phyloP scores from a whole-genome alignment of 306 rosid species.

The Parietaria judaica region DNA sequence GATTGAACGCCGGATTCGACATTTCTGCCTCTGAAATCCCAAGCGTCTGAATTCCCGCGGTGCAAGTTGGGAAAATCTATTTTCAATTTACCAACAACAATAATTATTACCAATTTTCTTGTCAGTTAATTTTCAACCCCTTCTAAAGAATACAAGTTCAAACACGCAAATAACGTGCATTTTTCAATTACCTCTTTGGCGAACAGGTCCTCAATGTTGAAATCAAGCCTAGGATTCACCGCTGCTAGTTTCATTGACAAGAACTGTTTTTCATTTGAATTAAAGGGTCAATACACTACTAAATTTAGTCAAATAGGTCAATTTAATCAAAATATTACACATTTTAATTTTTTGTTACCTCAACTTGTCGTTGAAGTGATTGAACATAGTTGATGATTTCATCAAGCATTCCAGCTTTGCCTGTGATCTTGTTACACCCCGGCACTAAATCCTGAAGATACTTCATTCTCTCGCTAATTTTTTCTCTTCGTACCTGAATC shows the following conservation, averaged over 20 bases:
- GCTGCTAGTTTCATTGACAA: constrained; percentile 94
- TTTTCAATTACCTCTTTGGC: constrained; percentile 59
- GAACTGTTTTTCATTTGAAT: constrained; percentile 38
- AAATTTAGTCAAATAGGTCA: background rate
- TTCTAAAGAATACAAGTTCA: background rate
- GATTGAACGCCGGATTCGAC: constrained; percentile 37
- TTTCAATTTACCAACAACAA: background rate
- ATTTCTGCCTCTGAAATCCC: constrained; percentile 45
- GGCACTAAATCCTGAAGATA: constrained; percentile 94
- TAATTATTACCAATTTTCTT: background rate
- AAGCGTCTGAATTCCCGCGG: constrained; percentile 36
- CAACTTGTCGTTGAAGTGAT: constrained; percentile 82
- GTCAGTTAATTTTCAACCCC: background rate
- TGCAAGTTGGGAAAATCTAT: constrained; percentile 59
- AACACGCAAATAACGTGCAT: background rate
- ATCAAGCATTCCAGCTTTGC: constrained; percentile 98
- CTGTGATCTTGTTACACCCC: constrained; percentile 89
- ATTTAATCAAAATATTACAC: background rate
- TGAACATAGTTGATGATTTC: constrained; percentile 95
- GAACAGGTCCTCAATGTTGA: constrained; percentile 74
- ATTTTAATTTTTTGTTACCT: constrained; percentile 41
- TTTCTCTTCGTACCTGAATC: constrained; percentile 81
- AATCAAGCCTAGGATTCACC: constrained; percentile 77
- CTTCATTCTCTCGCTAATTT: constrained; percentile 93
- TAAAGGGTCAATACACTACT: background rate